A percentile compares a stretch with the other conserved stretches of the same genome.
These are phyloP conservation scores for Mrakia frigida DNA, from an alignment of 768 basidiomycete genomes.

Conservation along the genomic window DNA sequence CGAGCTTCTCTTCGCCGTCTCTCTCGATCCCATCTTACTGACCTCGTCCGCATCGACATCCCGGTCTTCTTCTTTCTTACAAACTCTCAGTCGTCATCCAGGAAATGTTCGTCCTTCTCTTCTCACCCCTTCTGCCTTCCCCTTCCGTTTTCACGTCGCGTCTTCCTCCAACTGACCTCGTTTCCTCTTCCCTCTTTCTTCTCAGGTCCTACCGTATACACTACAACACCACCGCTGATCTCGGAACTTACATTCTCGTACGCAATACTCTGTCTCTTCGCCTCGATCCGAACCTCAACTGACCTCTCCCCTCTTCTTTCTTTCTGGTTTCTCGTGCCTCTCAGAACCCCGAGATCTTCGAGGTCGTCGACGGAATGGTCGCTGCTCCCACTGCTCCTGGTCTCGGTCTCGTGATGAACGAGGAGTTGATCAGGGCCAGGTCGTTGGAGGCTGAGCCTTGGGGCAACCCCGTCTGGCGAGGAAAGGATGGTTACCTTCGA, in stretches of 20 bases:
- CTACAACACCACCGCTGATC: constrained; percentile 55
- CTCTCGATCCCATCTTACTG: not conserved
- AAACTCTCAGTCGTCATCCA: constrained; percentile 13
- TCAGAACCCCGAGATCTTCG: constrained; percentile 49
- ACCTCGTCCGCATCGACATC: not conserved
- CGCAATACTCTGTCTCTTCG: not conserved
- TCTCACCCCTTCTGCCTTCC: not conserved
- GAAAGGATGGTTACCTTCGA: constrained; percentile 53
- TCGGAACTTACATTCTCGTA: constrained; percentile 54
- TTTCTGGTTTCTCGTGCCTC: not conserved
- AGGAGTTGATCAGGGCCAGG: constrained; percentile 50
- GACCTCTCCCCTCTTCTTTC: not conserved
- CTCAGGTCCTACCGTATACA: constrained; percentile 50
- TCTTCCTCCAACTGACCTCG: not conserved
- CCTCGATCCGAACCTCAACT: not conserved
- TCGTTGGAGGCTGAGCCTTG: constrained; percentile 47
- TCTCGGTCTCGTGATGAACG: constrained; percentile 56
- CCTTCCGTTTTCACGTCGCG: not conserved
- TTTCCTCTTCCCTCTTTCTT: not conserved
- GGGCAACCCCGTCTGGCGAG: constrained; percentile 57
- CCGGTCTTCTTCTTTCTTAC: not conserved
- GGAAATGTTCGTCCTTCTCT: constrained; percentile 1
- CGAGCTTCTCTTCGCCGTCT: not conserved
- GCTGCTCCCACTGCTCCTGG: constrained; percentile 53
- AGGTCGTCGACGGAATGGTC: constrained; percentile 54